Evolutionary conservation across 805 yeast genomes (phyloP).

Genomic region (Ogataea glucozyma): DNA sequence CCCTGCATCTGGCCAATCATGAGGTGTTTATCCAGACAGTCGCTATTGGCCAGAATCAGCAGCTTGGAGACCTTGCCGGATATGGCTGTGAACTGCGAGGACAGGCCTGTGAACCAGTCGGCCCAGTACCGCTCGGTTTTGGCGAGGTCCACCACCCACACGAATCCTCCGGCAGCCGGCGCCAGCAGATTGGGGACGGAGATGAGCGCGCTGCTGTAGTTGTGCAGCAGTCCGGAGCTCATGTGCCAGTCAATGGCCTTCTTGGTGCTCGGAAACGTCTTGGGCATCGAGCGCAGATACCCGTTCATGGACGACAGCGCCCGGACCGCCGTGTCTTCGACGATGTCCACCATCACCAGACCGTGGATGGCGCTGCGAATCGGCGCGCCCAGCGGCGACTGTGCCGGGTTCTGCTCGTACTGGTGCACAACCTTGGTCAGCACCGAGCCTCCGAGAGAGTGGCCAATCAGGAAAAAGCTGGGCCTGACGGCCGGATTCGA

Average conservation of each 20-base stretch:
- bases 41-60: slow-evolving; percentile 84
- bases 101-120: slow-evolving; percentile 77
- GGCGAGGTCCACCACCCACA: slow-evolving; percentile 67
- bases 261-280: slow-evolving; percentile 47
- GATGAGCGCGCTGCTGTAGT: slow-evolving; percentile 60
- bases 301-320: slow-evolving; percentile 66
- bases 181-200: slow-evolving; percentile 75
- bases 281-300: slow-evolving; percentile 70
- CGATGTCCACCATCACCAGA: slow-evolving; percentile 81
- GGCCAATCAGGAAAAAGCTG: slow-evolving; percentile 71
- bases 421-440: slow-evolving; percentile 52
- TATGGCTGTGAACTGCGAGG: slow-evolving; percentile 45
- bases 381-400: slow-evolving; percentile 8
- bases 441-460: slow-evolving; percentile 90
- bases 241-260: slow-evolving; percentile 85
- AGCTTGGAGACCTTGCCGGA: slow-evolving; percentile 57
- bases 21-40: slow-evolving; percentile 77
- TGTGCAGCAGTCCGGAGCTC: slow-evolving; percentile 52
- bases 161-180: slow-evolving; percentile 17
- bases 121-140: slow-evolving; percentile 72
- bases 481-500: slow-evolving; percentile 25
- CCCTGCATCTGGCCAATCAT: slow-evolving; percentile 99
- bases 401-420: slow-evolving; percentile 13
- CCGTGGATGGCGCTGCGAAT: slow-evolving; percentile 51
- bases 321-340: slow-evolving; percentile 85